Percentiles rank a stretch among this genome's conserved stretches.
These are phyloP conservation scores for Lathyrus tuberosus DNA, from an alignment of 306 rosid species.

Conservation along the genomic window DNA sequence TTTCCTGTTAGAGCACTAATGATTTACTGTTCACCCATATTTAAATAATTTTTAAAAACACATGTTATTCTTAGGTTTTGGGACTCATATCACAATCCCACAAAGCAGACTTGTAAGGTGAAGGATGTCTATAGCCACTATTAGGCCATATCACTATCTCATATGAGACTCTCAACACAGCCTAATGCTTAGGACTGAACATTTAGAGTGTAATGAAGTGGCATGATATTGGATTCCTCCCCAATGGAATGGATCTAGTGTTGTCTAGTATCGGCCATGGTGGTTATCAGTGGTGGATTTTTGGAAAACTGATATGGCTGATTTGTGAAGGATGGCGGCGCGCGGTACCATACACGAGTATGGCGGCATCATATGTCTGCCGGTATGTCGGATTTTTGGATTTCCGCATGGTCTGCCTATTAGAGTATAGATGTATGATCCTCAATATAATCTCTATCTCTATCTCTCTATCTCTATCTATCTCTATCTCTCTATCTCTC, in stretches of 20 bases:
- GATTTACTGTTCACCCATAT: background rate
- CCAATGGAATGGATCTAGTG: background rate
- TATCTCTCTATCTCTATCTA: too few species aligned
- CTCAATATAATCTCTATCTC: too few species aligned
- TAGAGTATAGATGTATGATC: too few species aligned
- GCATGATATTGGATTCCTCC: background rate
- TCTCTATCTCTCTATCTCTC: too few species aligned
- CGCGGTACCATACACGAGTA: too few species aligned
- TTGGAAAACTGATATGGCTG: too few species aligned
- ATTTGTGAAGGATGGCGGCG: too few species aligned
- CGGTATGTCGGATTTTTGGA: too few species aligned
- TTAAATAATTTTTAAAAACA: background rate
- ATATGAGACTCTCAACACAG: background rate
- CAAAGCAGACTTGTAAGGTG: background rate
- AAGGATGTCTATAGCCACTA: background rate
- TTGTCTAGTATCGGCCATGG: too few species aligned
- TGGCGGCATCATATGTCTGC: too few species aligned
- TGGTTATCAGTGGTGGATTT: too few species aligned
- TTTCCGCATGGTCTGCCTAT: too few species aligned
- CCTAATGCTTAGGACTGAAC: background rate
- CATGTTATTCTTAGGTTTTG: background rate
- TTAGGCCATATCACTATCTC: background rate
- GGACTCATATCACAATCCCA: background rate
- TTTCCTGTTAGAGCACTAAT: conserved; percentile 3
- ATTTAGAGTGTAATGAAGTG: background rate